These are phyloP conservation scores for Sporothrix sp. DNA, from an alignment of 2,329 filamentous ascomycete genomes.

Conservation along the genomic window DNA sequence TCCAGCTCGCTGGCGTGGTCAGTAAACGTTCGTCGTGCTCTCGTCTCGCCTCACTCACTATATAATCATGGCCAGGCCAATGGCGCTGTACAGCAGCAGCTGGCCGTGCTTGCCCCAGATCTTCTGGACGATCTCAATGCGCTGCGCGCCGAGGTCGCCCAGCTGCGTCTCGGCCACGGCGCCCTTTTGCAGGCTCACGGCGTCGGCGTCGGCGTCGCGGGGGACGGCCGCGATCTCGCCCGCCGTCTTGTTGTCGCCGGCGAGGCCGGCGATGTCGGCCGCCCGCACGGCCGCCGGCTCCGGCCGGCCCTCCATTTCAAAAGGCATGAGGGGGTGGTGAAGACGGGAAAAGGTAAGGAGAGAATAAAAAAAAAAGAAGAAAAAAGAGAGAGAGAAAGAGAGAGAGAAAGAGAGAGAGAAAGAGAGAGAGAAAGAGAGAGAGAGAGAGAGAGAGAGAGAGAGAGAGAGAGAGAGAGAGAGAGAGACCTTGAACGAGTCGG, in stretches of 20 bases:
- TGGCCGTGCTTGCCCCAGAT: slow-evolving; percentile 14
- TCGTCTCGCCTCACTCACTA: background rate
- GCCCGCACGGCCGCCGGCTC: background rate
- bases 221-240: slow-evolving; percentile 1
- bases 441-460: no score
- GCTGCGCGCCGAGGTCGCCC: slow-evolving; percentile 8
- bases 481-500: no score
- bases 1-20: slow-evolving; percentile 20
- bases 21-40: no score
- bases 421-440: background rate
- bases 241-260: background rate
- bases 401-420: background rate
- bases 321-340: background rate
- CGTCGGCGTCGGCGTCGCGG: background rate
- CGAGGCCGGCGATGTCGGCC: background rate
- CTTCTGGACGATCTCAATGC: slow-evolving; percentile 12
- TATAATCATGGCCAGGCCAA: slow-evolving; percentile 7
- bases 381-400: background rate
- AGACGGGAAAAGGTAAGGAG: background rate
- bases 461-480: no score
- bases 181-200: slow-evolving; percentile 9
- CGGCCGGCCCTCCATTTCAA: slow-evolving; percentile 1
- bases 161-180: slow-evolving; percentile 6
- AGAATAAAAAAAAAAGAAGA: background rate
- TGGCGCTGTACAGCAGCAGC: slow-evolving; percentile 7